A percentile compares a stretch with the other conserved stretches of the same genome.
These are phyloP conservation scores for Claviceps sp. DNA, from an alignment of 2,329 filamentous ascomycete genomes.

Conservation along the genomic window DNA sequence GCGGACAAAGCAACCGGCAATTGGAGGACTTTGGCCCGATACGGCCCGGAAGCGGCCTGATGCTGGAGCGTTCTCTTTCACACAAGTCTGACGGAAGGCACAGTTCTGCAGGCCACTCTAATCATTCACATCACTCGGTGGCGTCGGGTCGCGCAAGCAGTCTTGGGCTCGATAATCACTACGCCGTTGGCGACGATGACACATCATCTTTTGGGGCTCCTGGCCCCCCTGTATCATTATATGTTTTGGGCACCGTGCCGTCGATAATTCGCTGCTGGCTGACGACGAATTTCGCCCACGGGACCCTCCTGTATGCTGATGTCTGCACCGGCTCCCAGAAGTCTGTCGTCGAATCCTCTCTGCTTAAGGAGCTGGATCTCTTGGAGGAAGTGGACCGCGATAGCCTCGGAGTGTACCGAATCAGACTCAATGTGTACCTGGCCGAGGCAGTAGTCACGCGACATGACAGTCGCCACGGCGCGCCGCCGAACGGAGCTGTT, in stretches of 20 bases:
- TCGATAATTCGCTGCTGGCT: conserved; percentile 95
- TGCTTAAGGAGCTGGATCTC: conserved; percentile 64
- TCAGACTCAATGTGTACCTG: conserved; percentile 74
- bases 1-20: conserved; percentile 61
- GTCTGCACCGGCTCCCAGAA: conserved; percentile 84
- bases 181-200: conserved; percentile 45
- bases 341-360: conserved; percentile 64
- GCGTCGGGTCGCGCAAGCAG: conserved; percentile 76
- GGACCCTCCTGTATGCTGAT: conserved; percentile 78
- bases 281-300: conserved; percentile 78
- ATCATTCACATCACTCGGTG: conserved; percentile 54
- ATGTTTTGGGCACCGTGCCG: conserved; percentile 76
- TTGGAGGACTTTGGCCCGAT: conserved; percentile 70
- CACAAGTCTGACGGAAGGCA: conserved; percentile 94
- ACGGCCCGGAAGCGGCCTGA: conserved; percentile 66
- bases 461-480: conserved; percentile 56
- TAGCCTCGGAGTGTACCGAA: conserved; percentile 50
- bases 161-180: conserved; percentile 66
- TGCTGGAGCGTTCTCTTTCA: conserved; percentile 84
- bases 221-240: conserved; percentile 68
- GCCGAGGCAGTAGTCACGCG: conserved; percentile 79
- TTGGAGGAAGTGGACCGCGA: conserved; percentile 51
- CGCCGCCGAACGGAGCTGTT: conserved; percentile 56
- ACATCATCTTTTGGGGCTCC: conserved; percentile 60
- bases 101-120: conserved; percentile 80